Percentiles rank a stretch among this genome's conserved stretches.
These are phyloP conservation scores for Cercospora sesami DNA, from an alignment of 2,329 filamentous ascomycete species.

Conservation along the genomic window DNA sequence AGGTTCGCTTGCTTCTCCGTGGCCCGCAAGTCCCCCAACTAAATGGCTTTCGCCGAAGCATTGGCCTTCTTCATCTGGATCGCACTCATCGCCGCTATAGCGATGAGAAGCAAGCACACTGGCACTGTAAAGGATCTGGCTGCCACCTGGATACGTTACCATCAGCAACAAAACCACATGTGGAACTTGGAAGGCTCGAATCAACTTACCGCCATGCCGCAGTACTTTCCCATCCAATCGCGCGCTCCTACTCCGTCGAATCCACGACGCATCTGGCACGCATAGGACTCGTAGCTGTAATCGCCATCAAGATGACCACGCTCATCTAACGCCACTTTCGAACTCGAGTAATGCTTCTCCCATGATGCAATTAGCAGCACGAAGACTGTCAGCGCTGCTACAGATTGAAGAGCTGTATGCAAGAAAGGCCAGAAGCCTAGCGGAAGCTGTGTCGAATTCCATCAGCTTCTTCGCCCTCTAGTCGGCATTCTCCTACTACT, in stretches of 20 bases:
- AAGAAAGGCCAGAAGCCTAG: background rate
- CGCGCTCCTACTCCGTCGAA: background rate
- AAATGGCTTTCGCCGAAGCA: background rate
- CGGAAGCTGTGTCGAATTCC: background rate
- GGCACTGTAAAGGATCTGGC: background rate
- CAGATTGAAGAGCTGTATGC: background rate
- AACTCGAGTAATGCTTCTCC: background rate
- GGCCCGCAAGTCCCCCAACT: background rate
- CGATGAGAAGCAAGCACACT: background rate
- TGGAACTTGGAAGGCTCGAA: background rate
- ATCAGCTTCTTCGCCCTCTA: background rate
- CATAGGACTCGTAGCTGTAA: background rate
- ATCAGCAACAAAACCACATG: background rate
- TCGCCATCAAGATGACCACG: background rate
- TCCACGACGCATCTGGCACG: background rate
- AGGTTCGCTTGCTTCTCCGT: background rate
- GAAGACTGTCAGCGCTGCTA: background rate
- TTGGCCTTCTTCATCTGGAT: background rate
- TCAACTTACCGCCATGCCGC: background rate
- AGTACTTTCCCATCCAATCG: background rate
- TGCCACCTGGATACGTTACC: no score
- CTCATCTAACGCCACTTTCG: background rate
- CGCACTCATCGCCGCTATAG: background rate
- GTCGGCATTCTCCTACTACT: background rate
- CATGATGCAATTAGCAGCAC: background rate